phyloP scores from a whole-genome alignment of 1,284 basidiomycete species.

The Pulveroboletus sp. region DNA sequence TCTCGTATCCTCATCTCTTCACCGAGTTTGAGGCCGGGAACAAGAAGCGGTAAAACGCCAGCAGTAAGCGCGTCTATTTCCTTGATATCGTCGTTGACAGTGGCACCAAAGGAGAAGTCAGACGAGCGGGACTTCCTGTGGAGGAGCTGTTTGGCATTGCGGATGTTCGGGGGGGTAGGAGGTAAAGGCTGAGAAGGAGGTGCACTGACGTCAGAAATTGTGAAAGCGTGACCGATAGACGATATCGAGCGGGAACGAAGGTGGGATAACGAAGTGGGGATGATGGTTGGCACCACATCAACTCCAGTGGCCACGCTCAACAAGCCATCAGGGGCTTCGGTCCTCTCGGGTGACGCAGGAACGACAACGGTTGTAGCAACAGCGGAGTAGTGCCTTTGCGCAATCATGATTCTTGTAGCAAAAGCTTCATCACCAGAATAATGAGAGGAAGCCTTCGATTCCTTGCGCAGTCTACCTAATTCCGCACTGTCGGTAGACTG shows the following conservation, averaged over 20 bases:
- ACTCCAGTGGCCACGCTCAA: conserved; percentile 42
- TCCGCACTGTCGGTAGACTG: conserved; percentile 55
- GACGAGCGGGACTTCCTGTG: conserved; percentile 65
- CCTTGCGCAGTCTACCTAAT: conserved; percentile 51
- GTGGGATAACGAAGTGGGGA: conserved; percentile 41
- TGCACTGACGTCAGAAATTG: conserved; percentile 40
- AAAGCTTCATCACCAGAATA: conserved; percentile 53
- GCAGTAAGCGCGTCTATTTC: conserved; percentile 72
- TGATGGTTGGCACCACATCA: conserved; percentile 28
- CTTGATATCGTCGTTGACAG: conserved; percentile 51
- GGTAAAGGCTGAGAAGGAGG: conserved; percentile 67
- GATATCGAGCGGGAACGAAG: conserved; percentile 47
- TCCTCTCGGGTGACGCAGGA: conserved; percentile 47
- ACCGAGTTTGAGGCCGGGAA: conserved; percentile 64
- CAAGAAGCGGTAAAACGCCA: conserved; percentile 62
- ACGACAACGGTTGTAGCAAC: conserved; percentile 63
- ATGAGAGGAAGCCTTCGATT: conserved; percentile 56
- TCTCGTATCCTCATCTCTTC: conserved; percentile 54
- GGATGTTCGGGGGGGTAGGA: conserved; percentile 64
- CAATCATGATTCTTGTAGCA: conserved; percentile 62
- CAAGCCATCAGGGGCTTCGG: conserved; percentile 31
- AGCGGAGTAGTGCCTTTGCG: conserved; percentile 66
- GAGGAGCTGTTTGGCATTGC: conserved; percentile 44
- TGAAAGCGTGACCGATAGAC: conserved; percentile 46
- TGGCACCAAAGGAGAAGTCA: conserved; percentile 57